Conservation (phyloP, 176 grass and related monocot genomes). For the Hsuehochloa calcarea region DNA sequence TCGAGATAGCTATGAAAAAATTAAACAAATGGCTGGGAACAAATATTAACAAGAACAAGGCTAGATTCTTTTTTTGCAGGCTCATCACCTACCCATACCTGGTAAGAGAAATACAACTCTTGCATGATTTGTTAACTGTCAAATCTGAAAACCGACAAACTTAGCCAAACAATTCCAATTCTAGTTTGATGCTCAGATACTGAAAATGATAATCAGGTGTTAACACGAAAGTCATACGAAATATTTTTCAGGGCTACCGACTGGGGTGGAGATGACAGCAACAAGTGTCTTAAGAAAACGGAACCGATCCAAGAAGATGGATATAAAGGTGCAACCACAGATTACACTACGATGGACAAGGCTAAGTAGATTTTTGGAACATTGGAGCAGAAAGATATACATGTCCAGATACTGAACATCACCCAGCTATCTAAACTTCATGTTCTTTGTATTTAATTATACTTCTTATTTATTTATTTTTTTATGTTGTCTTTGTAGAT, state of each 20-base stretch:
- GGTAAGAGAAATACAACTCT: slow-evolving; percentile 39
- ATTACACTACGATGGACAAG: slow-evolving; percentile 58
- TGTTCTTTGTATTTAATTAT: too few species aligned
- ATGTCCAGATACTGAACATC: slow-evolving; percentile 70
- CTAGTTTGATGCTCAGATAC: background rate
- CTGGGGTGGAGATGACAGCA: slow-evolving; percentile 51
- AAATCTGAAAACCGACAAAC: background rate
- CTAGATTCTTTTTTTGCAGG: slow-evolving; percentile 76
- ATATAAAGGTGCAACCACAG: slow-evolving; percentile 42
- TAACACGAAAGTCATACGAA: background rate
- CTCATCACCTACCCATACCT: slow-evolving; percentile 75
- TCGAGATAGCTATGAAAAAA: slow-evolving; percentile 67
- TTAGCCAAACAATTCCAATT: background rate
- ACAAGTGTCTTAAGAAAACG: slow-evolving; percentile 62
- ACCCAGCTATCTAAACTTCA: slow-evolving; percentile 60
- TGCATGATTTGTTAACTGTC: background rate
- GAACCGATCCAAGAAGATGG: slow-evolving; percentile 43
- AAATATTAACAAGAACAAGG: slow-evolving; percentile 52
- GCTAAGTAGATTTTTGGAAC: slow-evolving; percentile 25
- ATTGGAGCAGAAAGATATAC: slow-evolving; percentile 44
- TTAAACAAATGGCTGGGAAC: slow-evolving; percentile 55
- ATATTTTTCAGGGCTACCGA: slow-evolving; percentile 51
- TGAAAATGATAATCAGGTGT: background rate
- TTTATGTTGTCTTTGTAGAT: too few species aligned
- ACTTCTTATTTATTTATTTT: too few species aligned